phyloP scores from a whole-genome alignment of 2,329 filamentous ascomycete genomes.

The Zarea fungicola region DNA sequence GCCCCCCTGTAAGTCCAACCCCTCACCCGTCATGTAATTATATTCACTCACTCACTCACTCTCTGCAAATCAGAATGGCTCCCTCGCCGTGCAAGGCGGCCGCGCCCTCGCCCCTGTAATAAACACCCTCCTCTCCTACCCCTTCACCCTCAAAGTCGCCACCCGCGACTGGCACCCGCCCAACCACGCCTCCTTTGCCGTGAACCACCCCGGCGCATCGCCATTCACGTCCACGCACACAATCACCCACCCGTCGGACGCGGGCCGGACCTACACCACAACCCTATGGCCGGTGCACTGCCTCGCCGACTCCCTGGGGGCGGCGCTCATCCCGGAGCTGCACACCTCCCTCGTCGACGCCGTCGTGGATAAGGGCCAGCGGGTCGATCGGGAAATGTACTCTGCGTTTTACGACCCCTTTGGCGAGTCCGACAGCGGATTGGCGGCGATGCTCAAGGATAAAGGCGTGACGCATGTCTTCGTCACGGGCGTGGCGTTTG shows the following conservation, averaged over 20 bases:
- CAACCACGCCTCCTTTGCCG: constrained; percentile 82
- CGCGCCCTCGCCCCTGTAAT: constrained; percentile 64
- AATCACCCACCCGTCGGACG: constrained; percentile 62
- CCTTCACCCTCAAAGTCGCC: constrained; percentile 70
- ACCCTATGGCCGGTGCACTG: constrained; percentile 90
- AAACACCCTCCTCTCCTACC: constrained; percentile 67
- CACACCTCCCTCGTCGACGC: constrained; percentile 53
- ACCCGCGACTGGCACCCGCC: constrained; percentile 90
- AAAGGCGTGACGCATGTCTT: constrained; percentile 70
- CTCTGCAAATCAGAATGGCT: constrained; percentile 56
- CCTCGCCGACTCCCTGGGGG: constrained; percentile 67
- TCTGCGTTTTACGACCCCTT: constrained; percentile 86
- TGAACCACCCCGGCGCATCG: constrained; percentile 63
- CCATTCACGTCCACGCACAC: constrained; percentile 62
- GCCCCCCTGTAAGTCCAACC: constrained; percentile 64
- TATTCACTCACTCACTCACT: constrained; percentile 1
- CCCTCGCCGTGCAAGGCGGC: constrained; percentile 74
- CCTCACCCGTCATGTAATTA: neutral
- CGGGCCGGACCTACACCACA: constrained; percentile 59
- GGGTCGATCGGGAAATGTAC: constrained; percentile 82
- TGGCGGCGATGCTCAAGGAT: constrained; percentile 53
- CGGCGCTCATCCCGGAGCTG: constrained; percentile 69
- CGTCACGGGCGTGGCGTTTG: constrained; percentile 78
- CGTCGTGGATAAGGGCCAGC: constrained; percentile 72
- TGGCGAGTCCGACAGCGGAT: constrained; percentile 55